Conservation (phyloP, 2,329 filamentous ascomycete genomes). For the Xylaria sp. region DNA sequence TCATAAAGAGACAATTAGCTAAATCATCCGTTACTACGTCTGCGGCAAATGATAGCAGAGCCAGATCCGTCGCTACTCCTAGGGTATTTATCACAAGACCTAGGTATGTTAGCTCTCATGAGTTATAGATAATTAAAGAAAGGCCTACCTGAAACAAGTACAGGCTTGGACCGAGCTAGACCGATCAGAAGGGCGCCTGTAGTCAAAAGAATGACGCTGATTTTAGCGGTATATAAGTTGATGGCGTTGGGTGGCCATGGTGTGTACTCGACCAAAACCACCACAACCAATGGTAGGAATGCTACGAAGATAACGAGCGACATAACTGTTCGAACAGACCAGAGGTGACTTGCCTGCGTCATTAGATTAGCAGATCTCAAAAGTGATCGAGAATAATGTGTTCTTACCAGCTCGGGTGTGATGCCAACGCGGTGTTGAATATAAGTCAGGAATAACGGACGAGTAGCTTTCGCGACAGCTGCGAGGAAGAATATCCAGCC, state of each 20-base stretch:
- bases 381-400: not conserved
- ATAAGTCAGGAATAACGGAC: conserved; percentile 24
- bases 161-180: conserved; percentile 3
- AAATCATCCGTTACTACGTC: conserved; percentile 10
- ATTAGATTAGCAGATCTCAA: not conserved
- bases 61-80: conserved; percentile 25
- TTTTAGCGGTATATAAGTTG: conserved; percentile 8
- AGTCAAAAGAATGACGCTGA: conserved; percentile 6
- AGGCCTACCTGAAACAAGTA: conserved; percentile 15
- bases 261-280: not conserved
- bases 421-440: conserved; percentile 24
- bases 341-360: conserved; percentile 19
- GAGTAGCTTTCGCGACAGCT: conserved; percentile 24
- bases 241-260: not conserved
- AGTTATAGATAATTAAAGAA: too few relatives aligned
- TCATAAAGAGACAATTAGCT: conserved; percentile 17
- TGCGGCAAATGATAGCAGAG: conserved; percentile 22
- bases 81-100: conserved; percentile 28
- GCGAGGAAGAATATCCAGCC: conserved; percentile 17
- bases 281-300: conserved; percentile 10
- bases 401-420: conserved; percentile 2
- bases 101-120: not conserved
- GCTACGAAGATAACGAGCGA: conserved; percentile 18
- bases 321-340: conserved; percentile 18
- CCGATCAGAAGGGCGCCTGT: conserved; percentile 23